Evolutionary conservation across 192 early-diverging fungal genomes (phyloP).

Genomic region (Linnemannia schmuckeri): DNA sequence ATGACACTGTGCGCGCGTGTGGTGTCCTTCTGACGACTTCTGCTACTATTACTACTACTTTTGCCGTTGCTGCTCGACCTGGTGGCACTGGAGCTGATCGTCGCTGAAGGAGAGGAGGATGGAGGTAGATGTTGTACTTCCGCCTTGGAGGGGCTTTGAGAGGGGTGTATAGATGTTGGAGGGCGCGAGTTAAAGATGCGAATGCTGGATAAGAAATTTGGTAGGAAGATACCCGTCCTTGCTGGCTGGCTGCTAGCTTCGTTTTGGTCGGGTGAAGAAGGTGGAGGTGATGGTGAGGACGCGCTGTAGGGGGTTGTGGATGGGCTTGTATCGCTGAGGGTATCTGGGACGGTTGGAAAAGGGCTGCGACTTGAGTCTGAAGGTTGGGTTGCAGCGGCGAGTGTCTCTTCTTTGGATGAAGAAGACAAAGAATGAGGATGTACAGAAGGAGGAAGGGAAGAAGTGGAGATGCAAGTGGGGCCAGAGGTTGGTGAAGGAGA

Average conservation of each 20-base stretch:
- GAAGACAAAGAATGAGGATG: not conserved
- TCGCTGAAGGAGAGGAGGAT: not conserved
- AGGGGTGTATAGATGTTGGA: not conserved
- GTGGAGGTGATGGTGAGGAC: not conserved
- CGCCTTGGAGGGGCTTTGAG: not conserved
- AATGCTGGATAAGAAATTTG: conserved; percentile 21
- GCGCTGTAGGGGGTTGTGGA: not conserved
- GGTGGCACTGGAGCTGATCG: not conserved
- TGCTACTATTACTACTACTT: not conserved
- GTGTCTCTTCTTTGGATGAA: not conserved
- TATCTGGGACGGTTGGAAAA: conserved; percentile 7
- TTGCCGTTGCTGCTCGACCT: not conserved
- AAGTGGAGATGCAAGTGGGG: not conserved
- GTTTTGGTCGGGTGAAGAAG: not conserved
- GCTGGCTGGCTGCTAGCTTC: not conserved
- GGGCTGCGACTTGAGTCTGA: not conserved
- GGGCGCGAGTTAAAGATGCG: not conserved
- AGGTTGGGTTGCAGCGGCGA: not conserved
- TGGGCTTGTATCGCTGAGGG: not conserved
- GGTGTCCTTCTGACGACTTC: conserved; percentile 13
- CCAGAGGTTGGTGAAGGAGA: conserved; percentile 13
- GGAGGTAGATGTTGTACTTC: not conserved
- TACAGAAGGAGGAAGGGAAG: not conserved
- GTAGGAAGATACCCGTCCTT: conserved; percentile 10
- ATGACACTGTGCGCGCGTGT: conserved; percentile 19